Percentiles rank a stretch among this genome's conserved stretches.
Evolutionary conservation across 2,329 filamentous ascomycete species (phyloP).

Genomic region (Dothidotthia symphoricarpi): DNA sequence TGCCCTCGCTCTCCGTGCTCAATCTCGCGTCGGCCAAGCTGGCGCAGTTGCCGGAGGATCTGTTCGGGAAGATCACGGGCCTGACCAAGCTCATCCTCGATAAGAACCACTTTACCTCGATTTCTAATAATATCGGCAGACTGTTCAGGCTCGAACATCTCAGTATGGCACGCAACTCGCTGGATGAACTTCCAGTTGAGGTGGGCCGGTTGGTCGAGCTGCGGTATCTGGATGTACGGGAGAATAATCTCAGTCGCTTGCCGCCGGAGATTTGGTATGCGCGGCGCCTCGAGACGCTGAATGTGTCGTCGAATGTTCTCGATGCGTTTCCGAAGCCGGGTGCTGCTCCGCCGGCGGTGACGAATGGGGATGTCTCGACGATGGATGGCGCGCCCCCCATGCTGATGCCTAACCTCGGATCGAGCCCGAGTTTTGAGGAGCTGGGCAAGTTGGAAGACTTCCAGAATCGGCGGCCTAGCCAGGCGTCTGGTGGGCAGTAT

Average conservation of each 20-base stretch:
- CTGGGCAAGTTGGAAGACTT: slow-evolving; percentile 64
- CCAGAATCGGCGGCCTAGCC: slow-evolving; percentile 72
- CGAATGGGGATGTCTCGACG: slow-evolving; percentile 33
- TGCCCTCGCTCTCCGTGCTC: slow-evolving; percentile 79
- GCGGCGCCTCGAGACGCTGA: slow-evolving; percentile 82
- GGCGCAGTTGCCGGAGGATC: slow-evolving; percentile 78
- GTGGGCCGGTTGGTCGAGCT: slow-evolving; percentile 86
- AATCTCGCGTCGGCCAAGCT: slow-evolving; percentile 91
- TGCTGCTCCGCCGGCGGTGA: slow-evolving; percentile 61
- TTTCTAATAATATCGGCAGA: slow-evolving; percentile 82
- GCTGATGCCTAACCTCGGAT: slow-evolving; percentile 43
- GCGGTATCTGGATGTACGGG: slow-evolving; percentile 79
- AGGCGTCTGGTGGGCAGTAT: slow-evolving; percentile 73
- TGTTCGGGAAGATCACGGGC: slow-evolving; percentile 84
- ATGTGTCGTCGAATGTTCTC: slow-evolving; percentile 91
- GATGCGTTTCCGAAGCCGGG: slow-evolving; percentile 84
- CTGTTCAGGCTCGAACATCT: slow-evolving; percentile 83
- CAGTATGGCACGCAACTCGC: slow-evolving; percentile 87
- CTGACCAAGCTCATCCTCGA: slow-evolving; percentile 86
- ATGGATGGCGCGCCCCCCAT: slow-evolving; percentile 46
- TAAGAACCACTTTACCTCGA: slow-evolving; percentile 90
- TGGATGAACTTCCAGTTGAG: slow-evolving; percentile 79
- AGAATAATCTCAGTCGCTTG: slow-evolving; percentile 87
- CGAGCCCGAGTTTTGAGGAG: slow-evolving; percentile 75
- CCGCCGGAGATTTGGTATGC: slow-evolving; percentile 97